Conservation (phyloP, 257 asterid species). For the Dorcoceras hygrometricum region DNA sequence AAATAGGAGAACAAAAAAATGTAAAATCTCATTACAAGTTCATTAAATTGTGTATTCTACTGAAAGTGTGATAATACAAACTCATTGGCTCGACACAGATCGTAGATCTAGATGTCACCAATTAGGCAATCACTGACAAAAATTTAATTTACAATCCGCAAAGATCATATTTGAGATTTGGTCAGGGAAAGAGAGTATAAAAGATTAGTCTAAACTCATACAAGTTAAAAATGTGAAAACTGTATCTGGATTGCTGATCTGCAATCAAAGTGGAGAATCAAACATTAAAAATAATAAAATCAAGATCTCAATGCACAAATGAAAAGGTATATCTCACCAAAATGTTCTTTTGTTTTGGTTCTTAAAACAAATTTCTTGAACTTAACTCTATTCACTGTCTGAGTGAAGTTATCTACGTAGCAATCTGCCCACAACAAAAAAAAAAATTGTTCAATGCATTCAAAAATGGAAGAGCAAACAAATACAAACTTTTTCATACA, state of each 20-base stretch:
- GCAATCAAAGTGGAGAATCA: neutral
- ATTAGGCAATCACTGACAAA: neutral
- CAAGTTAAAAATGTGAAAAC: neutral
- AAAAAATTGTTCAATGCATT: no score
- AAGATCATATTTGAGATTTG: neutral
- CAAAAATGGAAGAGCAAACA: no score
- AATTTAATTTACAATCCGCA: neutral
- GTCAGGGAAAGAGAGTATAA: neutral
- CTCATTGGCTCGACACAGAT: neutral
- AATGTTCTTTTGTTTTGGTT: no score
- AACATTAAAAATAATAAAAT: no score
- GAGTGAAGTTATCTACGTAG: neutral
- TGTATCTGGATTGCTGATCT: neutral
- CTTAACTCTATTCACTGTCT: neutral
- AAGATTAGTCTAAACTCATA: neutral
- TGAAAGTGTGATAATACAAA: neutral
- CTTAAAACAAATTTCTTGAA: neutral
- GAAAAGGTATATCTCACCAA: neutral
- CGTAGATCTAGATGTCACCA: neutral
- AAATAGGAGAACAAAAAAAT: neutral
- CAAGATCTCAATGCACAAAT: neutral
- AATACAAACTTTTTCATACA: no score
- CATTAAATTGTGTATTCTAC: neutral
- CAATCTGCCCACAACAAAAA: neutral
- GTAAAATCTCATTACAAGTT: neutral